phyloP scores from a whole-genome alignment of 257 asterid species.

The Nicotiana tomentosiformis region DNA sequence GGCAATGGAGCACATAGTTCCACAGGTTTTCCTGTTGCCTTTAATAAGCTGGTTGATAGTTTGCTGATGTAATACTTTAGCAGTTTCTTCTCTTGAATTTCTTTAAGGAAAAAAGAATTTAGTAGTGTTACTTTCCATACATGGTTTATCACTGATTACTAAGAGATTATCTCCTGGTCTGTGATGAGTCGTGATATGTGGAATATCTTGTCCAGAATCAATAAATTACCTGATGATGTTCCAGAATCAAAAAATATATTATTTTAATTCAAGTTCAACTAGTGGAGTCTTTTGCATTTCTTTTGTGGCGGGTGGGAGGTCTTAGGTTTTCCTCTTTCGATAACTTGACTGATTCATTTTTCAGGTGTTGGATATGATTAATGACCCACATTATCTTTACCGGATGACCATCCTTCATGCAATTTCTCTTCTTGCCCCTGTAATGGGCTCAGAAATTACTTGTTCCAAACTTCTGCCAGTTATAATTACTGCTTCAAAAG shows the following conservation, averaged over 20 bases:
- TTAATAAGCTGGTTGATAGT: background rate
- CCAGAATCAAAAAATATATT: background rate
- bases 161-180: background rate
- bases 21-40: slow-evolving; percentile 48
- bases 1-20: slow-evolving; percentile 92
- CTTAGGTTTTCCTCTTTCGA: background rate
- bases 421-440: slow-evolving; percentile 51
- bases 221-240: background rate
- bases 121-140: background rate
- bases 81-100: background rate
- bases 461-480: slow-evolving; percentile 49
- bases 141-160: background rate
- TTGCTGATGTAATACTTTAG: background rate
- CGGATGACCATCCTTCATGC: slow-evolving; percentile 57
- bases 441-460: slow-evolving; percentile 49
- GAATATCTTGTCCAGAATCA: background rate
- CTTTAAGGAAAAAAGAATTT: background rate
- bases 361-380: slow-evolving; percentile 52
- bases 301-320: background rate
- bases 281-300: background rate
- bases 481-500: slow-evolving; percentile 68
- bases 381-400: slow-evolving; percentile 49
- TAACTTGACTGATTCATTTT: background rate
- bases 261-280: background rate
- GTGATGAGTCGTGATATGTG: background rate